Conservation (phyloP, 441 rosid species). For the Pelargonium fulgidum region DNA sequence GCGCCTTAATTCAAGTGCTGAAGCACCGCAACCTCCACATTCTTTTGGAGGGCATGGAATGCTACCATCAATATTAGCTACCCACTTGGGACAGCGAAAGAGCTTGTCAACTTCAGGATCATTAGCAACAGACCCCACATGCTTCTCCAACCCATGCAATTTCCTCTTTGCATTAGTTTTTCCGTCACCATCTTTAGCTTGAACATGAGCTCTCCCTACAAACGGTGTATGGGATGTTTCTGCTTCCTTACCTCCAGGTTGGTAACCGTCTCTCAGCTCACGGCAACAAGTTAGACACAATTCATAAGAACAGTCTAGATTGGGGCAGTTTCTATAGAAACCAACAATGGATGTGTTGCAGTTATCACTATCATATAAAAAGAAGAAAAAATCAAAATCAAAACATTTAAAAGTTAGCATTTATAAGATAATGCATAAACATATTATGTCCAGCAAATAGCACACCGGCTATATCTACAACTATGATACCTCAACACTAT, state of each 20-base stretch:
- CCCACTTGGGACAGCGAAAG: conserved; percentile 24
- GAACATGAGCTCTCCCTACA: conserved; percentile 16
- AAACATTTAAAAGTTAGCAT: not conserved
- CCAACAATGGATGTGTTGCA: conserved; percentile 38
- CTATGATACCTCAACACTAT: not conserved
- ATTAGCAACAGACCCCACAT: conserved; percentile 10
- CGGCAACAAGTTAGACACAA: conserved; percentile 37
- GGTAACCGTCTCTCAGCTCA: conserved; percentile 31
- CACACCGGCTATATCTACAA: not conserved
- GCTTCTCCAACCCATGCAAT: conserved; percentile 21
- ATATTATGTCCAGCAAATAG: not conserved
- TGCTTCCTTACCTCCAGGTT: conserved; percentile 24
- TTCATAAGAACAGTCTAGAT: conserved; percentile 37
- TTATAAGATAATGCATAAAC: not conserved
- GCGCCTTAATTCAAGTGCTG: conserved; percentile 31
- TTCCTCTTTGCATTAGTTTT: conserved; percentile 18
- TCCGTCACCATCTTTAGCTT: conserved; percentile 16
- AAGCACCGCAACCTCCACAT: conserved; percentile 38
- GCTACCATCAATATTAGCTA: conserved; percentile 28
- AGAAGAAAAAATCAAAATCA: not conserved
- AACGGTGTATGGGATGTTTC: conserved; percentile 22
- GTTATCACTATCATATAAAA: conserved; percentile 30
- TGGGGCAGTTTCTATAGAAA: conserved; percentile 36
- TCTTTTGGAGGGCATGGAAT: conserved; percentile 41
- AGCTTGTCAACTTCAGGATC: conserved; percentile 5